Conservation (phyloP, 306 rosid species). For the Vachellia pachyceras region DNA sequence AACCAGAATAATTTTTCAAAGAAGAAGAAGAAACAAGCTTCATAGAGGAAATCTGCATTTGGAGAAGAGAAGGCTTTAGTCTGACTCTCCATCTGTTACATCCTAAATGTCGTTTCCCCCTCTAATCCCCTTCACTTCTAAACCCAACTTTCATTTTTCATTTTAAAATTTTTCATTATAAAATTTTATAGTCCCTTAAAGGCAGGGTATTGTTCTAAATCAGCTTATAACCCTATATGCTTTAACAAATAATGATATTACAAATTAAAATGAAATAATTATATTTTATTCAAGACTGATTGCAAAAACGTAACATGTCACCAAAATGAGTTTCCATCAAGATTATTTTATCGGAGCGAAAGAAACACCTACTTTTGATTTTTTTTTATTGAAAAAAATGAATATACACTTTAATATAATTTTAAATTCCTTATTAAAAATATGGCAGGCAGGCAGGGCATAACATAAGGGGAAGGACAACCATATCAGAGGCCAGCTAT, state of each 20-base stretch:
- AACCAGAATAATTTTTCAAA: not conserved
- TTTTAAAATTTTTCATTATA: not conserved
- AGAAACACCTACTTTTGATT: not conserved
- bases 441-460: not conserved
- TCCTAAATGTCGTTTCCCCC: not conserved
- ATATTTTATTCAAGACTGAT: too few species aligned
- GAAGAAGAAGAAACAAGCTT: not conserved
- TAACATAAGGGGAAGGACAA: not conserved
- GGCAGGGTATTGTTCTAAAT: not conserved
- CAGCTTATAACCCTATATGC: not conserved
- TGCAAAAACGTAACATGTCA: too few species aligned
- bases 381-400: not conserved
- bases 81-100: not conserved
- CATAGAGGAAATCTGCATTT: not conserved
- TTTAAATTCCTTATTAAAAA: not conserved
- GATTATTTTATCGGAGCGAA: not conserved
- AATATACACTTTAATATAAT: not conserved
- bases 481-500: not conserved
- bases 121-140: not conserved
- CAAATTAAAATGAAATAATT: not conserved
- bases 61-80: not conserved
- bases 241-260: not conserved
- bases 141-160: too few species aligned
- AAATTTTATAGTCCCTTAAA: not conserved
- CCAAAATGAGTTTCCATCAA: not conserved